Conservation (phyloP, 495 filamentous ascomycete genomes). For the Glutinoglossum americanum region DNA sequence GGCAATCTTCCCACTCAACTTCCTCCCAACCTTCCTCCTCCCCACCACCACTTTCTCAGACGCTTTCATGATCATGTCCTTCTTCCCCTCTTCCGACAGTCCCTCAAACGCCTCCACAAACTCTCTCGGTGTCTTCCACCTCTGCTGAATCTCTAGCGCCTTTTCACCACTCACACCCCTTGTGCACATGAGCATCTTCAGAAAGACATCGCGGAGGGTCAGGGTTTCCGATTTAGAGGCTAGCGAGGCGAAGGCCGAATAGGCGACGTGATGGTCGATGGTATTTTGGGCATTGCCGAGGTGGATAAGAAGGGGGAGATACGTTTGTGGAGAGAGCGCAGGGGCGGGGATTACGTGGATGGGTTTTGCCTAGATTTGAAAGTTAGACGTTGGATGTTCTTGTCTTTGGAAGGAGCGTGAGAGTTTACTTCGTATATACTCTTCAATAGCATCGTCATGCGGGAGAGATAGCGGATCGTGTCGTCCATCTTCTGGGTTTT, state of each 20-base stretch:
- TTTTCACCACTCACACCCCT: slow-evolving; percentile 61
- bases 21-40: slow-evolving; percentile 43
- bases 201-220: slow-evolving; percentile 50
- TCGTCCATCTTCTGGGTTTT: slow-evolving; percentile 57
- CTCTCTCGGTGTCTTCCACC: slow-evolving; percentile 49
- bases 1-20: slow-evolving; percentile 44
- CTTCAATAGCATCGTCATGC: slow-evolving; percentile 50
- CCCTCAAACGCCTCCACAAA: slow-evolving; percentile 46
- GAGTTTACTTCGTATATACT: slow-evolving; percentile 36
- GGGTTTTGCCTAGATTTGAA: slow-evolving; percentile 10
- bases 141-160: slow-evolving; percentile 55
- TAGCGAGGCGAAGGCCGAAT: slow-evolving; percentile 46
- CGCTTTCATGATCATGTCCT: slow-evolving; percentile 27
- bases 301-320: slow-evolving; percentile 37
- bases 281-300: slow-evolving; percentile 18
- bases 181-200: slow-evolving; percentile 81
- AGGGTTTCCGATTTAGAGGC: slow-evolving; percentile 54
- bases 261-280: slow-evolving; percentile 30
- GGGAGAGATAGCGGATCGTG: slow-evolving; percentile 54
- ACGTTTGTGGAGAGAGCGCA: slow-evolving; percentile 45
- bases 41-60: slow-evolving; percentile 33
- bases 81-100: slow-evolving; percentile 19
- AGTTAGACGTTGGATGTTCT: neutral
- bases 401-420: neutral
- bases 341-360: slow-evolving; percentile 39